Percentiles rank a stretch among this genome's conserved stretches.
These are phyloP conservation scores for Helichrysum umbraculigerum DNA, from an alignment of 129 eudicot genomes.

Conservation along the genomic window DNA sequence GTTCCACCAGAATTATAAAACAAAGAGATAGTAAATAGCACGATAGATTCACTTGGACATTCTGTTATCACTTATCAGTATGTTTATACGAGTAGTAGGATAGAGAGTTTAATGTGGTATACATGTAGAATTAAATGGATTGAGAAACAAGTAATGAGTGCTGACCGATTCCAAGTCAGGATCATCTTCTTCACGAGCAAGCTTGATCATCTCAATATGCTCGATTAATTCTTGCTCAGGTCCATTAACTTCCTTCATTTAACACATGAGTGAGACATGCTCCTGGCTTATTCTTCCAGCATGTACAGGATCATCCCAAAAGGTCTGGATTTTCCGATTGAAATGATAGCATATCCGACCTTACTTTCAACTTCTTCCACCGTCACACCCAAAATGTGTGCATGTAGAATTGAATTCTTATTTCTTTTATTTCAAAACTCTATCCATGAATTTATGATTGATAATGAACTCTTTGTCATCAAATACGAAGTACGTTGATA, in stretches of 20 bases:
- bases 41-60: too few relatives aligned
- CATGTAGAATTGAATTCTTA: too few relatives aligned
- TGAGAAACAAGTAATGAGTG: slow-evolving; percentile 31
- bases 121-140: background rate
- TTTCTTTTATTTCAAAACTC: too few relatives aligned
- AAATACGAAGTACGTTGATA: too few relatives aligned
- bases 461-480: too few relatives aligned
- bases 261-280: slow-evolving; percentile 79
- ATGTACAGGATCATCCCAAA: slow-evolving; percentile 89
- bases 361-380: slow-evolving; percentile 74
- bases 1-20: too few relatives aligned
- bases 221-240: slow-evolving; percentile 79
- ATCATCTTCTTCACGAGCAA: slow-evolving; percentile 85
- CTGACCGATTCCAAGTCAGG: slow-evolving; percentile 78
- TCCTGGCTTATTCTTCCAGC: slow-evolving; percentile 94
- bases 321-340: slow-evolving; percentile 70
- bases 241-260: slow-evolving; percentile 75
- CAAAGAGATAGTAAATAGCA: too few relatives aligned
- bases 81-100: too few relatives aligned
- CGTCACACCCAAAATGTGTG: slow-evolving; percentile 24
- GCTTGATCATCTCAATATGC: slow-evolving; percentile 93
- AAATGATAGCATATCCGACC: slow-evolving; percentile 57
- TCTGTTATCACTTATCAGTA: too few relatives aligned
- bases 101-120: too few relatives aligned
- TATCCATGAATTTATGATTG: too few relatives aligned